These are phyloP conservation scores for Porphyrellus sp. DNA, from an alignment of 1,284 basidiomycete genomes.

Conservation along the genomic window DNA sequence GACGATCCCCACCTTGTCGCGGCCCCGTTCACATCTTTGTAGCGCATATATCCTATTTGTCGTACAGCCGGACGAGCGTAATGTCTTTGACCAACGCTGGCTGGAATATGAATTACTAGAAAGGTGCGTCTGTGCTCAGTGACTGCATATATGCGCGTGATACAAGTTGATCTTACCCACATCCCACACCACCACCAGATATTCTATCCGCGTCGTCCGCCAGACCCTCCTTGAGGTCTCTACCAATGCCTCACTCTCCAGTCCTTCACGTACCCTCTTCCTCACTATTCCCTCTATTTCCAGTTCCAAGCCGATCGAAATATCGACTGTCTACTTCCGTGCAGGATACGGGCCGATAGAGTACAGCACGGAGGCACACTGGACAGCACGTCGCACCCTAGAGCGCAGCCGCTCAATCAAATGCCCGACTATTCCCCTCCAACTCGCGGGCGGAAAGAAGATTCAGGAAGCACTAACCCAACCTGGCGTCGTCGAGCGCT, in stretches of 20 bases:
- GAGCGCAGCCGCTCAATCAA: constrained; percentile 87
- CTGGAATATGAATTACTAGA: constrained; percentile 86
- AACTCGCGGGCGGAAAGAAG: constrained; percentile 95
- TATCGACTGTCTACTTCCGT: constrained; percentile 86
- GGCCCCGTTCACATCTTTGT: constrained; percentile 1
- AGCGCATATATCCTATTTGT: constrained; percentile 86
- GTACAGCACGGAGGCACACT: constrained; percentile 62
- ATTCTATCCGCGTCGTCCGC: constrained; percentile 70
- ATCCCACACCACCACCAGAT: constrained; percentile 40
- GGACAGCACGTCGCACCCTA: constrained; percentile 70
- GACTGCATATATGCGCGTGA: background rate
- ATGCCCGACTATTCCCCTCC: constrained; percentile 87
- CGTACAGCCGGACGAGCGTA: constrained; percentile 87
- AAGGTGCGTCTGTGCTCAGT: constrained; percentile 43
- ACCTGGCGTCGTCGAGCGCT: constrained; percentile 71
- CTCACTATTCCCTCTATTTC: constrained; percentile 24
- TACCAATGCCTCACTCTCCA: constrained; percentile 45
- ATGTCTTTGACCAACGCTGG: constrained; percentile 91
- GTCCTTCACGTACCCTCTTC: constrained; percentile 43
- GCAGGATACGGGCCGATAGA: constrained; percentile 87
- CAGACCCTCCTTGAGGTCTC: constrained; percentile 73
- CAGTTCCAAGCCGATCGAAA: constrained; percentile 47
- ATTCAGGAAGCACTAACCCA: constrained; percentile 88
- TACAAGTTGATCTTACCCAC: background rate
- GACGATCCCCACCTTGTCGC: background rate